Evolutionary conservation across 2,329 filamentous ascomycete species (phyloP), one percentile per base, ranked within the genome.

Genomic region (Chrysosporium keratinophilum): DNA sequence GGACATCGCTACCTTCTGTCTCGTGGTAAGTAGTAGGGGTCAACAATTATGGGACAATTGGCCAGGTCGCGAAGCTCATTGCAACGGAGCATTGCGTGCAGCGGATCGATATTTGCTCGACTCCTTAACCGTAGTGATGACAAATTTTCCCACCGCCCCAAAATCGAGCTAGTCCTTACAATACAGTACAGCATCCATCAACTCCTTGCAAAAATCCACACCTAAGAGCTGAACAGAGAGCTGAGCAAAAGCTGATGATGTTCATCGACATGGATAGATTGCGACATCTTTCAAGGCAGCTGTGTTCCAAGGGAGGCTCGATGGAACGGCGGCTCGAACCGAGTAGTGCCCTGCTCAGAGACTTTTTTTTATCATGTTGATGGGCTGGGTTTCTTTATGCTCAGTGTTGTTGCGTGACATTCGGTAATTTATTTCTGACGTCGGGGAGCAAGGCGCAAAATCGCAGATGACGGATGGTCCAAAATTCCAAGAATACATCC

Each of bases 161-260:
- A 45, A 20, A 10, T 23, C 42, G 42, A 9, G 11, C 50, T 52
- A 52, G 50, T n/a, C 15, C 10, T 45, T 52, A 52, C 50, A 52
- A 45, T 52, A 52, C 50, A 7, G 17, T 52, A 52, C 50, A 10
- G 42, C 40, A 39, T 28, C 41, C n/a, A 15, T 19, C 12, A 28
- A 44, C 12, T 44, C 41, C 33, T 31, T 45, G 50, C 40, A 37
- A n/a, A 19, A 28, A 44, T 17, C 28, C 41, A 44, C 35, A 23
- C 34, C 35, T 4, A 2, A 45, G 17, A 35, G 31, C 40, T 43
- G 48, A 50, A 43, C 10, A 19, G 28, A 11, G n/a, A 15, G 19
- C 47, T 33, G 12, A 15, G 39, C n/a, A 41, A 15, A 41, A 17
- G 39, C 15, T 41, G 23, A 28, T 15, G 23, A 28, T 10, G 11